Conservation (phyloP, 306 rosid genomes). For the Heteromeles arbutifolia region DNA sequence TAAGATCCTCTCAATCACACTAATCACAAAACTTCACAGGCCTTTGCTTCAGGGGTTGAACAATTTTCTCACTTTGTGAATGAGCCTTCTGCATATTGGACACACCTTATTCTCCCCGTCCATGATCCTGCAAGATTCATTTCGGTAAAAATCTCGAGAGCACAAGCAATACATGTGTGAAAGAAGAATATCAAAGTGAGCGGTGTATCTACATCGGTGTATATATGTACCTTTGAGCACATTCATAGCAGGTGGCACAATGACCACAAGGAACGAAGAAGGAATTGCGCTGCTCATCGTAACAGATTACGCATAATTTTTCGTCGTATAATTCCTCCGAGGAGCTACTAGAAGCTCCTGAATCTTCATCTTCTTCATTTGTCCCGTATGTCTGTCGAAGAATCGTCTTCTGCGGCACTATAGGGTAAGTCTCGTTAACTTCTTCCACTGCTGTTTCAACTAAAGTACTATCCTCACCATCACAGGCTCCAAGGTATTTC, state of each 20-base stretch:
- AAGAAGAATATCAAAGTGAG: not conserved
- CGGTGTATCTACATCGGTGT: not conserved
- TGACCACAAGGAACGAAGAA: conserved; percentile 82
- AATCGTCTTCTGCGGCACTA: conserved; percentile 29
- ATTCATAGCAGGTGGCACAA: conserved; percentile 66
- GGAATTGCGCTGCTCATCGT: conserved; percentile 62
- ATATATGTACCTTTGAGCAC: conserved; percentile 56
- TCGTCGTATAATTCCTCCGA: conserved; percentile 69
- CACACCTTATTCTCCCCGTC: conserved; percentile 54
- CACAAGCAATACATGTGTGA: not conserved
- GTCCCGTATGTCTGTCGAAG: conserved; percentile 35
- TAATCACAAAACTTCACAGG: conserved; percentile 6
- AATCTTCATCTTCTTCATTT: conserved; percentile 40
- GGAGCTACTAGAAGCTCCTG: conserved; percentile 39
- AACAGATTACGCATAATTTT: conserved; percentile 57
- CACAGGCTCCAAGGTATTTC: conserved; percentile 47
- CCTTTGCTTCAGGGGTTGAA: conserved; percentile 21
- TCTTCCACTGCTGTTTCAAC: conserved; percentile 7
- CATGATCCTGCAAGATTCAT: conserved; percentile 45
- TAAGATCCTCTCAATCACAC: not conserved
- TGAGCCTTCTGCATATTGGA: conserved; percentile 66
- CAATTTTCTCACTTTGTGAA: conserved; percentile 55
- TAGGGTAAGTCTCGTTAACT: conserved; percentile 43
- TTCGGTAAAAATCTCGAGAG: not conserved
- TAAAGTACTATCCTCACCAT: conserved; percentile 1